A percentile compares a stretch with the other conserved stretches of the same genome.
phyloP scores from a whole-genome alignment of 2,329 filamentous ascomycete species.

The Verticillium nubilum region DNA sequence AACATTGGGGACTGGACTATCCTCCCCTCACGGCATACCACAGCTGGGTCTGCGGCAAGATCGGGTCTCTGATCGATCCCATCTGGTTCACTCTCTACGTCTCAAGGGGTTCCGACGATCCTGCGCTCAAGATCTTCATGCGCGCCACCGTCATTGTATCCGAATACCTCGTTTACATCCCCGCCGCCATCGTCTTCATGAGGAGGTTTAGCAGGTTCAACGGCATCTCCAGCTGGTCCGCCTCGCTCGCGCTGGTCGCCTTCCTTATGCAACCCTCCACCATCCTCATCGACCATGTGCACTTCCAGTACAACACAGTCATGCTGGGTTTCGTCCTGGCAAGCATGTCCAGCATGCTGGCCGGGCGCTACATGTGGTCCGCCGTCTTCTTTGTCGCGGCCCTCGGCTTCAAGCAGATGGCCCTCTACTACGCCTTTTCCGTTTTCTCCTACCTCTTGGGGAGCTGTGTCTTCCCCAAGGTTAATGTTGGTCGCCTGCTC shows the following conservation, averaged over 20 bases:
- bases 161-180: slow-evolving; percentile 85
- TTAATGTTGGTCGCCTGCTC: slow-evolving; percentile 64
- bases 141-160: slow-evolving; percentile 84
- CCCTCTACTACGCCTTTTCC: slow-evolving; percentile 89
- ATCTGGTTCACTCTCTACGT: slow-evolving; percentile 82
- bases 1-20: slow-evolving; percentile 98
- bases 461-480: slow-evolving; percentile 69
- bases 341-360: slow-evolving; percentile 82
- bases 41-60: slow-evolving; percentile 87
- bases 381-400: slow-evolving; percentile 91
- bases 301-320: slow-evolving; percentile 97
- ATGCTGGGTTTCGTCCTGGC: slow-evolving; percentile 91
- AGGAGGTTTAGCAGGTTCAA: slow-evolving; percentile 73
- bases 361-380: slow-evolving; percentile 79
- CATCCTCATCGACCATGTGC: slow-evolving; percentile 90
- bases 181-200: slow-evolving; percentile 79
- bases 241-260: slow-evolving; percentile 78
- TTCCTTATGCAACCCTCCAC: slow-evolving; percentile 88
- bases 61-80: slow-evolving; percentile 74
- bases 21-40: slow-evolving; percentile 97
- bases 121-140: slow-evolving; percentile 89
- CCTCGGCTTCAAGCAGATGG: slow-evolving; percentile 99
- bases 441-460: slow-evolving; percentile 91
- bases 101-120: slow-evolving; percentile 77
- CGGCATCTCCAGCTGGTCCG: slow-evolving; percentile 74